phyloP scores from a whole-genome alignment of 2,329 filamentous ascomycete species.

The Pseudogymnoascus sp. region DNA sequence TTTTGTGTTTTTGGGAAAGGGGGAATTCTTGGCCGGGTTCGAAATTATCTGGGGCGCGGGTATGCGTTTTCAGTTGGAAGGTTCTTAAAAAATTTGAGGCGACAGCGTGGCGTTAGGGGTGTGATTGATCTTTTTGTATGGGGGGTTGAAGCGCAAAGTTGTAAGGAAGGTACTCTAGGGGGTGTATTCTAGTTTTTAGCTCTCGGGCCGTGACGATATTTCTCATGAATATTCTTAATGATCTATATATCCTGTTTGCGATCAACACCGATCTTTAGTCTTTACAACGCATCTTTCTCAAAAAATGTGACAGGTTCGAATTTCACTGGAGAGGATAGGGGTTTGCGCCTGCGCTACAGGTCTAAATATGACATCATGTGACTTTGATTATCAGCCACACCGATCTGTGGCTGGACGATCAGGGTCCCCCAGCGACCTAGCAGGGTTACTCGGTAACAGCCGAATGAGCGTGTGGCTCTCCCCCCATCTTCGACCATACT shows the following conservation, averaged over 20 bases:
- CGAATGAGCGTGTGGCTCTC: neutral
- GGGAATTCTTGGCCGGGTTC: slow-evolving; percentile 13
- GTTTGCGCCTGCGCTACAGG: neutral
- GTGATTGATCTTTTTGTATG: slow-evolving; percentile 5
- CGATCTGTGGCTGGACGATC: slow-evolving; percentile 1
- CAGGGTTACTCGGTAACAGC: slow-evolving; percentile 7
- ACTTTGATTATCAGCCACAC: neutral
- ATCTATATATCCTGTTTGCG: neutral
- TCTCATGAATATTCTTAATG: slow-evolving; percentile 7
- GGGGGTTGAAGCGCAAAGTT: neutral
- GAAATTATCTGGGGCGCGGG: slow-evolving; percentile 13
- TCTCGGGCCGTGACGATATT: slow-evolving; percentile 1
- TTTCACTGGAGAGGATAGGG: neutral
- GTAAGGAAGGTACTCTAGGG: neutral
- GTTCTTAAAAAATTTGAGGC: neutral
- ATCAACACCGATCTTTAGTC: neutral
- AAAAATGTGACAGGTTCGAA: slow-evolving; percentile 2
- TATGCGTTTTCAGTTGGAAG: neutral
- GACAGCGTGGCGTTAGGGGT: neutral
- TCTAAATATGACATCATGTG: neutral
- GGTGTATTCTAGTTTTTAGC: slow-evolving; percentile 1
- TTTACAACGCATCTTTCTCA: neutral
- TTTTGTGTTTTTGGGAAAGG: slow-evolving; percentile 11
- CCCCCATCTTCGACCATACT: neutral
- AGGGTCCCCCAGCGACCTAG: neutral